Evolutionary conservation across 768 basidiomycete species (phyloP).

Genomic region (Rhodotorula kratochvilovae): DNA sequence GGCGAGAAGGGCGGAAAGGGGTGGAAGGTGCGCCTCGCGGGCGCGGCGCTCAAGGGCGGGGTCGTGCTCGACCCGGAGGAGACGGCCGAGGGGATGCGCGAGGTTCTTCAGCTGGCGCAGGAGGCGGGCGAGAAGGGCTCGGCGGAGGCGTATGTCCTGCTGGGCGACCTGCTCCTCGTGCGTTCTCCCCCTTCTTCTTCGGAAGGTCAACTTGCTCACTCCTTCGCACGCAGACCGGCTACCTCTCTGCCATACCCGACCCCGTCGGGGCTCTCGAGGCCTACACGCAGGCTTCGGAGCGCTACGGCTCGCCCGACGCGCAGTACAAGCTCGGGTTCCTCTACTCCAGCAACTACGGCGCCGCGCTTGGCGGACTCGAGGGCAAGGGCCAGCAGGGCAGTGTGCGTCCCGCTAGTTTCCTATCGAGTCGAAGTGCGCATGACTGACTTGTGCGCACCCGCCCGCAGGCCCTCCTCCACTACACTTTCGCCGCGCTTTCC

Average conservation of each 20-base stretch:
- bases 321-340: conserved; percentile 85
- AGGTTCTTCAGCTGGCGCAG: conserved; percentile 13
- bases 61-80: conserved; percentile 19
- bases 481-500: conserved; percentile 87
- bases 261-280: conserved; percentile 62
- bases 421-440: not conserved
- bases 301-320: conserved; percentile 77
- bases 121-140: conserved; percentile 52
- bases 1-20: not conserved
- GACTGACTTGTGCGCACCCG: not conserved
- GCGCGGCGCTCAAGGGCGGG: not conserved
- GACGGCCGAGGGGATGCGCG: conserved; percentile 19
- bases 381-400: conserved; percentile 50
- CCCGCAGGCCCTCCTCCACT: conserved; percentile 73
- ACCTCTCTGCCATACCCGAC: conserved; percentile 55
- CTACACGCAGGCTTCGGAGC: conserved; percentile 60
- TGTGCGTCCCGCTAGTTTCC: conserved; percentile 38
- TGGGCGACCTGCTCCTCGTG: conserved; percentile 54
- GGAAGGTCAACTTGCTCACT: conserved; percentile 1
- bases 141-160: conserved; percentile 58
- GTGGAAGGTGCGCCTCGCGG: conserved; percentile 21
- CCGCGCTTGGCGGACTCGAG: conserved; percentile 60
- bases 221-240: conserved; percentile 45
- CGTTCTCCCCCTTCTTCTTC: conserved; percentile 53
- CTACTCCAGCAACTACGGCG: conserved; percentile 73